Base-by-base conservation (phyloP, 1,139 yeast genomes). In the Taiozyma sp. region DNA sequence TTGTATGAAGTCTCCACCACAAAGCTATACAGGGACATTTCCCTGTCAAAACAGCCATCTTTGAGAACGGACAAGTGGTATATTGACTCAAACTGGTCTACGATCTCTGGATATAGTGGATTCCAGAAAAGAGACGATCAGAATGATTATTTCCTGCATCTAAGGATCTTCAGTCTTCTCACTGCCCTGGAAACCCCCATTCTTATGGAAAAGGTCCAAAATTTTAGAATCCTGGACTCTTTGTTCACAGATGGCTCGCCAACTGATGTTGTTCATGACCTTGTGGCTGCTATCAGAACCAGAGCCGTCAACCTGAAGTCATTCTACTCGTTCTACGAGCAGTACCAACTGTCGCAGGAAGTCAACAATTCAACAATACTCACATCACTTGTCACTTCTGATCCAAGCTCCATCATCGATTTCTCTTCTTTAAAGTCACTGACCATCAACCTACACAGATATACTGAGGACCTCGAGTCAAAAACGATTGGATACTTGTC, bases 131-230 rank as follows among this genome's bases (percentile, higher is more conserved):
- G 61, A 13, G 50, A 47, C 1, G 70, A 68, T 44, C 69, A 68
- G 50, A 67, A 67, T 51, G 73, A 70, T 43, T 53, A 68, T 24
- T 56, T 65, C 42, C 44, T 70, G 1, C 64, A 65, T 44, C 64
- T 68, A 47, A 66, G 64, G 50, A 43, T 69, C 5, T 56, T 57
- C n/a, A 49, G 61, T 16, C 49, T 70, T n/a, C 32, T 57, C 21
- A 60, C 61, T 19, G 48, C 62, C 2, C 29, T 51, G n/a, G 45
- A 41, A 14, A 14, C 8, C 2, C 41, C 45, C 4, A 4, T 13
- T 3, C n/a, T 19, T 50, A 1, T 54, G 56, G 37, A 42, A 50
- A 29, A 32, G 44, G 16, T 53, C 58, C 6, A 57, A 53, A 43
- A 55, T 52, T 40, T 46, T 61, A 32, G 54, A 2, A 55, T 68